These are phyloP conservation scores for Agapanthus africanus DNA, from an alignment of 106 monocot species.

Conservation along the genomic window DNA sequence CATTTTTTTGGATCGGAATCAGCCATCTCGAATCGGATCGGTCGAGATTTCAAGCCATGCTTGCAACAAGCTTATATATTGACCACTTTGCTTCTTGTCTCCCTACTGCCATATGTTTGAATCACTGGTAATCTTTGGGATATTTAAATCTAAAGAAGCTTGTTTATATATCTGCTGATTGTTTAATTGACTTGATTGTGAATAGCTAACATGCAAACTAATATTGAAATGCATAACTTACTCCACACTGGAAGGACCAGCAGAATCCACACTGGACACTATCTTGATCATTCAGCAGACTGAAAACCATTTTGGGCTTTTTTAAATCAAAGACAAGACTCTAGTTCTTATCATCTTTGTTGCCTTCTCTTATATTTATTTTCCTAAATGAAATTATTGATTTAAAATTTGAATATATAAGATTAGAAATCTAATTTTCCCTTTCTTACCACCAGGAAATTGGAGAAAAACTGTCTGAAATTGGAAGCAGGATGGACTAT, in stretches of 20 bases:
- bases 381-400: not conserved
- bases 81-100: not conserved
- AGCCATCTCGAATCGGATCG: no score
- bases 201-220: not conserved
- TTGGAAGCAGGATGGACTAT: conserved; percentile 66
- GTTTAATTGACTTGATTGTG: not conserved
- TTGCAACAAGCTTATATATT: not conserved
- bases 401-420: not conserved
- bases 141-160: no score
- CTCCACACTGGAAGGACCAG: not conserved
- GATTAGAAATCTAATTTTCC: conserved; percentile 7
- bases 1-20: no score
- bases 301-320: not conserved
- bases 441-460: conserved; percentile 41
- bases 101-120: not conserved
- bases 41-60: no score
- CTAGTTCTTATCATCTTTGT: not conserved
- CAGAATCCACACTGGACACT: not conserved
- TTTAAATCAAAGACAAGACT: no score
- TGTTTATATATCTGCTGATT: not conserved
- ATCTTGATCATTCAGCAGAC: not conserved
- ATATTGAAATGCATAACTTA: not conserved
- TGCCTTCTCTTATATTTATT: not conserved
- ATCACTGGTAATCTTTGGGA: not conserved
- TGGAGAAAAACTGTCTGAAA: conserved; percentile 91